phyloP scores from a whole-genome alignment of 1,284 basidiomycete genomes.

The Ustilago xerochloae region DNA sequence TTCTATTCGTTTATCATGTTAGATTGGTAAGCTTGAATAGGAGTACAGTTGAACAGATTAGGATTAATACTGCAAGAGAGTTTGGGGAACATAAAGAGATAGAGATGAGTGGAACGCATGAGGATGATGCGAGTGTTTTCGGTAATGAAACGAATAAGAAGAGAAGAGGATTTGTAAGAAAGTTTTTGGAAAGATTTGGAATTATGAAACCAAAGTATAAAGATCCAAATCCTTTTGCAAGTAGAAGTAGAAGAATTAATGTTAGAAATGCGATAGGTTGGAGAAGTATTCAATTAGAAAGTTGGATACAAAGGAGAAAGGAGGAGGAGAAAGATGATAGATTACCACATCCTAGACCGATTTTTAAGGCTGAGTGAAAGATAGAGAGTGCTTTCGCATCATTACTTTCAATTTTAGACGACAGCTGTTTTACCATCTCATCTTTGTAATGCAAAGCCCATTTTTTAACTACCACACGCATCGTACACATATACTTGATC shows the following conservation, averaged over 20 bases:
- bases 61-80: slow-evolving; percentile 53
- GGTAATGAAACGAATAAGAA: slow-evolving; percentile 13
- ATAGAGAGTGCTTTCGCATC: not conserved
- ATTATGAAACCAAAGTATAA: slow-evolving; percentile 19
- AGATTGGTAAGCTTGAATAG: slow-evolving; percentile 60
- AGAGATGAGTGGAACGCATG: slow-evolving; percentile 12
- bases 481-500: no score
- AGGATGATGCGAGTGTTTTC: slow-evolving; percentile 14
- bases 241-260: slow-evolving; percentile 20
- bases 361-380: not conserved
- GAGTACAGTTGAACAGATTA: slow-evolving; percentile 67
- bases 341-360: slow-evolving; percentile 20
- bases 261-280: slow-evolving; percentile 39
- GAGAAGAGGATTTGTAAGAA: not conserved
- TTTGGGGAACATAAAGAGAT: slow-evolving; percentile 50
- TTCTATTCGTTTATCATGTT: slow-evolving; percentile 61
- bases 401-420: no score
- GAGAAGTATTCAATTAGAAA: slow-evolving; percentile 40
- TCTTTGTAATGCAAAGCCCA: no score
- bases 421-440: no score
- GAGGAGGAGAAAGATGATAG: not conserved
- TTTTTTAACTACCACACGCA: no score
- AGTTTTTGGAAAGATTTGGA: slow-evolving; percentile 21
- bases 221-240: slow-evolving; percentile 59
- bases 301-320: slow-evolving; percentile 42